Base-by-base conservation (phyloP, 768 basidiomycete genomes). In the Imleria badia region DNA sequence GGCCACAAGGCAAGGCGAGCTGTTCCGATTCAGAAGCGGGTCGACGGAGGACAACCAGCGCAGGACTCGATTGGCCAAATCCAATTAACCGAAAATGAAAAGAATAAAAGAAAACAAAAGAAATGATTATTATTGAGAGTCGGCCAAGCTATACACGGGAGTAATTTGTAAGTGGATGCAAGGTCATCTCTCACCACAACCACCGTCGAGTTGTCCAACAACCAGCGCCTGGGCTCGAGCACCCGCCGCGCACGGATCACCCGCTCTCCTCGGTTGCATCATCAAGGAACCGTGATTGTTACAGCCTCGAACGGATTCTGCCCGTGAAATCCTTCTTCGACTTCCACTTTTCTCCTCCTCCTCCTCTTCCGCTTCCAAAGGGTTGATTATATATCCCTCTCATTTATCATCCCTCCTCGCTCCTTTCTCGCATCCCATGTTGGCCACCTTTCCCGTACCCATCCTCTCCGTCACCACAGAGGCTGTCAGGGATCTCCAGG, bases 381-480 rank as follows among this genome's bases (percentile, higher is more conserved):
- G 58, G 42, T 13, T 55, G 57, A 53, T 66, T 64, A 57, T 60
- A 63, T 51, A 58, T 59, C 60, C 54, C 26, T 58, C 51, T 33
- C 54, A 42, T 51, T 48, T 45, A 56, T 52, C 33, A 43, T 44
- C 36, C 10, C 36, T 3, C 3, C 22, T 38, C 50, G 9, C 52
- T 60, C 66, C 54, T 45, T 55, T 42, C 59, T 58, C 50, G 34
- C 33, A 26, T 19, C 38, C 64, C 60, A 85, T 84, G 84, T 65
- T 80, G 48, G 56, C 74, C 50, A 64, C 73, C 29, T 81, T 88
- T 26, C 78, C 86, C n/a, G 71, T 74, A 8, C 88, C 87, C 33
- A 80, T 91, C 35, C 81, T 91, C 49, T 76, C 82, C 30, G 75
- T 91, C 60, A 77, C 84, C 8, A 75, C 79, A 19, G 88, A 88